phyloP scores from a whole-genome alignment of 306 rosid genomes.

The Begonia peltatifolia region DNA sequence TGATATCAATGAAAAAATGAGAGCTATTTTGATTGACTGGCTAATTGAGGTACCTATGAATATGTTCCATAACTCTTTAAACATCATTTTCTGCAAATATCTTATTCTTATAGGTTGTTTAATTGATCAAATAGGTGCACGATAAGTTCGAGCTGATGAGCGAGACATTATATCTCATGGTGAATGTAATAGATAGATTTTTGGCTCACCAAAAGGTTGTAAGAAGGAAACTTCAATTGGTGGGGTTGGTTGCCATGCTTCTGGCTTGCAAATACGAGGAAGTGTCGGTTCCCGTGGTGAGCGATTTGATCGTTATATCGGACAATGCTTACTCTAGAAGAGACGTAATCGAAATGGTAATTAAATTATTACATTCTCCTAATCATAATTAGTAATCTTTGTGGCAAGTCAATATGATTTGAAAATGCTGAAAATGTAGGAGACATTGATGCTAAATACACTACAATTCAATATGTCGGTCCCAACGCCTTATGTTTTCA shows the following conservation, averaged over 20 bases:
- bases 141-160: slow-evolving; percentile 85
- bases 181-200: slow-evolving; percentile 78
- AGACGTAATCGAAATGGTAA: slow-evolving; percentile 87
- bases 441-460: slow-evolving; percentile 65
- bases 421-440: slow-evolving; percentile 27
- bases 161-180: slow-evolving; percentile 78
- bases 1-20: slow-evolving; percentile 94
- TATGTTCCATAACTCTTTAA: too few species aligned
- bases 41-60: slow-evolving; percentile 60
- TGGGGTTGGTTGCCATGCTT: slow-evolving; percentile 95
- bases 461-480: slow-evolving; percentile 86
- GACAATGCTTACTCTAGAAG: slow-evolving; percentile 73
- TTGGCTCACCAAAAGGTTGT: slow-evolving; percentile 42
- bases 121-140: slow-evolving; percentile 56
- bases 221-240: slow-evolving; percentile 93
- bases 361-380: slow-evolving; percentile 8
- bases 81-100: too few species aligned
- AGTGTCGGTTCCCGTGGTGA: slow-evolving; percentile 80
- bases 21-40: slow-evolving; percentile 92
- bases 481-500: slow-evolving; percentile 77
- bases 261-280: slow-evolving; percentile 97
- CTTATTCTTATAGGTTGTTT: neutral
- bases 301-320: slow-evolving; percentile 77
- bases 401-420: too few species aligned
- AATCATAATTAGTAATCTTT: neutral